Percentiles rank a stretch among this genome's conserved stretches.
phyloP scores from a whole-genome alignment of 305 asterid species.

The Fraxinus ornus region DNA sequence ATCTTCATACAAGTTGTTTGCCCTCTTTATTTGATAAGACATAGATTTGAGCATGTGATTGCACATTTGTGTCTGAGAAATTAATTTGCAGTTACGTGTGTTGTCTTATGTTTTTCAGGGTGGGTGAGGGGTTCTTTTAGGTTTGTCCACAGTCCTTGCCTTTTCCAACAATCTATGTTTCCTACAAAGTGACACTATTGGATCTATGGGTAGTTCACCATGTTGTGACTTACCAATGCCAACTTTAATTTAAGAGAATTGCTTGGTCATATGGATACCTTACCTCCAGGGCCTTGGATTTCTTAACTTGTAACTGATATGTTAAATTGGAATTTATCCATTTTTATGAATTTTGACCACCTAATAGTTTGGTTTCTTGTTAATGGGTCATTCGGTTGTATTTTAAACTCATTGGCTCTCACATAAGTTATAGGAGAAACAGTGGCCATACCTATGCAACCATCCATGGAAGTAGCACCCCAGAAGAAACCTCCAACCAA shows the following conservation, averaged over 20 bases:
- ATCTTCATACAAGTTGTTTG: neutral
- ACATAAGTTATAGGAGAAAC: slow-evolving; percentile 54
- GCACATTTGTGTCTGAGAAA: neutral
- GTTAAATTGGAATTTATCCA: neutral
- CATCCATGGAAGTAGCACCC: slow-evolving; percentile 47
- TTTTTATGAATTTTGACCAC: neutral
- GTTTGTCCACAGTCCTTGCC: slow-evolving; percentile 28
- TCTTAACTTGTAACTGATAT: neutral
- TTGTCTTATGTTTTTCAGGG: slow-evolving; percentile 16
- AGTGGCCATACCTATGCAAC: slow-evolving; percentile 53
- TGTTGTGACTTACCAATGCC: slow-evolving; percentile 24
- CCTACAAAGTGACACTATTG: slow-evolving; percentile 13
- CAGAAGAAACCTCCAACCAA: slow-evolving; percentile 65
- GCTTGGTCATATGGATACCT: slow-evolving; percentile 5
- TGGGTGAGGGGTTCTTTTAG: slow-evolving; percentile 32
- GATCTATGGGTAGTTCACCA: slow-evolving; percentile 26
- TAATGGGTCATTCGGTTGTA: neutral
- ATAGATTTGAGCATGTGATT: neutral
- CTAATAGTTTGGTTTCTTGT: slow-evolving; percentile 4
- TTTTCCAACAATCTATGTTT: slow-evolving; percentile 2
- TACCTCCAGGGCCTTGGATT: neutral
- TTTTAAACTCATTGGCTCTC: slow-evolving; percentile 19
- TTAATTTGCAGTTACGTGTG: neutral
- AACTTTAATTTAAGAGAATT: slow-evolving; percentile 11
- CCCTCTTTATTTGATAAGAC: neutral